A percentile compares a stretch with the other conserved stretches of the same genome.
These are phyloP conservation scores for Trichoderma koningiopsis DNA, from an alignment of 2,329 filamentous ascomycete species.

Conservation along the genomic window DNA sequence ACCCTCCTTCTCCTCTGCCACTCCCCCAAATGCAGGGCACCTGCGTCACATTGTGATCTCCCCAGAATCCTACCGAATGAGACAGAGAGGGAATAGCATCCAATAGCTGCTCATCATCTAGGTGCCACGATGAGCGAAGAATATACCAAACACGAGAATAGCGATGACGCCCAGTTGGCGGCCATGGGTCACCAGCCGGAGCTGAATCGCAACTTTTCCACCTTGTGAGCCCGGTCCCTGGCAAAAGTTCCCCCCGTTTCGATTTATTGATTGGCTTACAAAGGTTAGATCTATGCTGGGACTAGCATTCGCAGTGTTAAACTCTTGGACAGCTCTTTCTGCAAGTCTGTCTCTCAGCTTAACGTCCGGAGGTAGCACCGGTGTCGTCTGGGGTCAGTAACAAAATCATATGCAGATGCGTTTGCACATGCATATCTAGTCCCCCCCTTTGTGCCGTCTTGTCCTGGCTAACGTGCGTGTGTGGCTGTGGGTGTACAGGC, in stretches of 20 bases:
- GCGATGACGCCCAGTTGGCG: constrained; percentile 34
- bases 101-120: neutral
- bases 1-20: neutral
- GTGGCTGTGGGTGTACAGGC: constrained; percentile 26
- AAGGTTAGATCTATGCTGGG: constrained; percentile 43
- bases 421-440: neutral
- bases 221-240: constrained; percentile 26
- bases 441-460: neutral
- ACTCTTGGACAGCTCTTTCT: constrained; percentile 51
- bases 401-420: neutral
- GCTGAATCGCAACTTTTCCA: constrained; percentile 34
- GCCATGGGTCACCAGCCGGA: constrained; percentile 33
- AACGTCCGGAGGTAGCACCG: constrained; percentile 67
- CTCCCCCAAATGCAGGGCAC: neutral
- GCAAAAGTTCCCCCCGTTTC: neutral
- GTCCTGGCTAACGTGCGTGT: neutral
- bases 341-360: constrained; percentile 52
- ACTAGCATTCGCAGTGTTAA: constrained; percentile 50
- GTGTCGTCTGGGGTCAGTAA: constrained; percentile 67
- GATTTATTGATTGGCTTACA: neutral
- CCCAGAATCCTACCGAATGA: neutral
- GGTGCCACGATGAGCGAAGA: constrained; percentile 27
- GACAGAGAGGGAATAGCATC: neutral
- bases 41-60: neutral
- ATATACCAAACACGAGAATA: constrained; percentile 23